Evolutionary conservation across 768 basidiomycete genomes (phyloP).

Genomic region (Pleurotus giganteus): DNA sequence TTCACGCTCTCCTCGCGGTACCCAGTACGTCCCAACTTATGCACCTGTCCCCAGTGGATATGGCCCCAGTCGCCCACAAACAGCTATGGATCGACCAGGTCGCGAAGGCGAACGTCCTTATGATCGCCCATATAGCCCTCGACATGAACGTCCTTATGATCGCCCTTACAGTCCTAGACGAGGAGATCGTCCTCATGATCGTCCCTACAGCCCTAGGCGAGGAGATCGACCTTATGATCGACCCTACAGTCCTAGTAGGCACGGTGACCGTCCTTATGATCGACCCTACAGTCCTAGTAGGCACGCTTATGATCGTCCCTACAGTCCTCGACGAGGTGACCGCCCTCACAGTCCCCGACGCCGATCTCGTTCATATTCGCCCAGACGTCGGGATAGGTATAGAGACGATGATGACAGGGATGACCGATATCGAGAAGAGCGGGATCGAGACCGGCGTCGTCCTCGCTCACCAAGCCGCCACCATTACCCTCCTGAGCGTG

Average conservation of each 20-base stretch:
- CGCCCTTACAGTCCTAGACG: not conserved
- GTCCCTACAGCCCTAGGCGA: not conserved
- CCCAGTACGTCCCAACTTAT: not conserved
- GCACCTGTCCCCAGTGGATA: constrained; percentile 1
- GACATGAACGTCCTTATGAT: not conserved
- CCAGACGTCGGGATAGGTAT: not conserved
- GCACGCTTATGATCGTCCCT: too few relatives aligned
- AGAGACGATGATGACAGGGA: not conserved
- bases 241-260: not conserved
- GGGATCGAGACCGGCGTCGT: constrained; percentile 10
- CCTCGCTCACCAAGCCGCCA: constrained; percentile 12
- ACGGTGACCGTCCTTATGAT: not conserved
- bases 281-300: not conserved
- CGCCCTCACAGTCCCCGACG: not conserved
- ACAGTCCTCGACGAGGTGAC: not conserved
- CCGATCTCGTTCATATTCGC: constrained; percentile 17
- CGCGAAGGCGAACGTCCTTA: not conserved
- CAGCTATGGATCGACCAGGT: not conserved
- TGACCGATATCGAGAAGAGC: constrained; percentile 4
- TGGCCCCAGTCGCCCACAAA: constrained; percentile 5
- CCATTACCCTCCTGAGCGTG: constrained; percentile 5
- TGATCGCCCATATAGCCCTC: not conserved
- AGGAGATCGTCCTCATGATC: not conserved
- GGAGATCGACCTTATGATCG: constrained; percentile 13
- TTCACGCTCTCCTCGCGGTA: not conserved